Percentiles rank a stretch among this genome's conserved stretches.
Evolutionary conservation across 1,139 yeast species (phyloP).

Genomic region (Suhomyces atakaporum): DNA sequence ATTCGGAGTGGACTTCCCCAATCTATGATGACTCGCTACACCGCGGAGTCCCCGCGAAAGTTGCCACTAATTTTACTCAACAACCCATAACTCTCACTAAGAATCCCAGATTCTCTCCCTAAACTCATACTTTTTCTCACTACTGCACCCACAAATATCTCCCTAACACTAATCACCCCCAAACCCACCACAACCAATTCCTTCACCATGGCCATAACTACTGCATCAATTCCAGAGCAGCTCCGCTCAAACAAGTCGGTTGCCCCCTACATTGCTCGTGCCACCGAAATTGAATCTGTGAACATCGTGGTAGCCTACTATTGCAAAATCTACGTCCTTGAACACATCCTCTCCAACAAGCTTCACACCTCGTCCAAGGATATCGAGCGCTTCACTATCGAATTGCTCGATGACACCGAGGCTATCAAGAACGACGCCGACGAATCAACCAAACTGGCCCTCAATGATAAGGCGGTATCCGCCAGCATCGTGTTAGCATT

Average conservation of each 20-base stretch:
- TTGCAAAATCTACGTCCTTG: constrained; percentile 65
- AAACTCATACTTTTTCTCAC: too few species aligned
- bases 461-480: constrained; percentile 59
- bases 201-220: constrained; percentile 13
- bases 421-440: constrained; percentile 42
- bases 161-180: too few species aligned
- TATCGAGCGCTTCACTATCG: constrained; percentile 58
- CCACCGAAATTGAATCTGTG: constrained; percentile 50
- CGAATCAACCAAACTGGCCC: constrained; percentile 39
- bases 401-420: constrained; percentile 67
- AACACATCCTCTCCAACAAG: constrained; percentile 58
- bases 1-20: too few species aligned
- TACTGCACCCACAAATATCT: too few species aligned
- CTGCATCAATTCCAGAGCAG: constrained; percentile 28
- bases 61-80: too few species aligned
- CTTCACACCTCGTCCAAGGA: constrained; percentile 55
- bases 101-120: too few species aligned
- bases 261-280: constrained; percentile 47
- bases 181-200: too few species aligned
- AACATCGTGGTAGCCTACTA: constrained; percentile 61
- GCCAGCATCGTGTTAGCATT: constrained; percentile 62
- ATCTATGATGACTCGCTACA: too few species aligned
- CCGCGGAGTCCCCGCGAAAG: too few species aligned
- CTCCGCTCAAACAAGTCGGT: constrained; percentile 40
- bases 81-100: too few species aligned